phyloP scores from a whole-genome alignment of 1,284 basidiomycete genomes.

The Heterobasidion parviporum region DNA sequence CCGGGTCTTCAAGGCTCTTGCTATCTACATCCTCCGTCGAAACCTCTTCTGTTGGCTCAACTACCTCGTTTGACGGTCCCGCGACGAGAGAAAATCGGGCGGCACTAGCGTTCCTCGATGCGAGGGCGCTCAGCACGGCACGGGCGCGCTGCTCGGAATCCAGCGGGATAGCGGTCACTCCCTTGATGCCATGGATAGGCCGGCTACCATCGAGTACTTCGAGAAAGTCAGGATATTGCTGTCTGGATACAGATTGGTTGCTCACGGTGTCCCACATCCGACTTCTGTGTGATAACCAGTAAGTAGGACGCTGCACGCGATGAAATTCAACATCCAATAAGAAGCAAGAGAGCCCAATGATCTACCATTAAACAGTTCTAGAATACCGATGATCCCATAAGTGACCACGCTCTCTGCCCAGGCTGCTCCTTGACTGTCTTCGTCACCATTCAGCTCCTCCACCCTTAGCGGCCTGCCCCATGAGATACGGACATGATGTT shows the following conservation, averaged over 20 bases:
- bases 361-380: conserved; percentile 63
- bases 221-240: conserved; percentile 8
- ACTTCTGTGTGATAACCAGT: conserved; percentile 54
- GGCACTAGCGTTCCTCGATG: conserved; percentile 35
- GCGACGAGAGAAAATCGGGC: conserved; percentile 37
- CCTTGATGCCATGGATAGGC: conserved; percentile 56
- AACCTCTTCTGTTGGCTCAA: neutral
- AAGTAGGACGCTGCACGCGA: conserved; percentile 53
- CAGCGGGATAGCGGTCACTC: conserved; percentile 60
- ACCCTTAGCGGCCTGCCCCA: conserved; percentile 56
- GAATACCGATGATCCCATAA: conserved; percentile 64
- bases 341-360: conserved; percentile 5
- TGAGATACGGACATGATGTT: conserved; percentile 41
- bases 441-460: conserved; percentile 38
- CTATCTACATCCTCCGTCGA: neutral
- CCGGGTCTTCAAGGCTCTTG: conserved; percentile 1
- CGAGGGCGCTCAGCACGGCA: conserved; percentile 39
- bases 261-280: conserved; percentile 56
- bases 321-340: conserved; percentile 3
- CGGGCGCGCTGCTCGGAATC: conserved; percentile 45
- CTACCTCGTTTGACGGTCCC: conserved; percentile 10
- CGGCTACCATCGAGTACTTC: conserved; percentile 56
- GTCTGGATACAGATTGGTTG: conserved; percentile 5
- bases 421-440: conserved; percentile 25
- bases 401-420: conserved; percentile 53